These are phyloP conservation scores for Leccinum barrowsii DNA, from an alignment of 768 basidiomycete genomes.

Conservation along the genomic window DNA sequence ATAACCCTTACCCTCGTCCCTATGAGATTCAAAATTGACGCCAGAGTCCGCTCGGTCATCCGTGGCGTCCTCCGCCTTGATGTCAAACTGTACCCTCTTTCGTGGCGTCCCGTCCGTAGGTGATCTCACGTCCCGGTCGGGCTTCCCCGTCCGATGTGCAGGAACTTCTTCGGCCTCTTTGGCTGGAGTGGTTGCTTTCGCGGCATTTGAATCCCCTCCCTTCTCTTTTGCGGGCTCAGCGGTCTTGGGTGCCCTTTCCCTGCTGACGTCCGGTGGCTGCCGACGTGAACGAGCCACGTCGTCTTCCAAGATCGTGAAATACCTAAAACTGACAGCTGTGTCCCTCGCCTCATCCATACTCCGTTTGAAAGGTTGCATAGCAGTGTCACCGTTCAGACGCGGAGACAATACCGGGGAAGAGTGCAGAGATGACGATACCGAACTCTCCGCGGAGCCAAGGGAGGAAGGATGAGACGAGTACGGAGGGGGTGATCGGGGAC, in stretches of 20 bases:
- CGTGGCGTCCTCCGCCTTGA: slow-evolving; percentile 53
- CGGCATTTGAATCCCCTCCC: slow-evolving; percentile 6
- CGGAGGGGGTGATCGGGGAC: slow-evolving; percentile 31
- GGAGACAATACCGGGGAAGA: slow-evolving; percentile 22
- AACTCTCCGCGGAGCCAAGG: slow-evolving; percentile 23
- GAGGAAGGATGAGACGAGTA: slow-evolving; percentile 36
- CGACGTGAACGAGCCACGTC: slow-evolving; percentile 33
- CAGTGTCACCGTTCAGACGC: slow-evolving; percentile 22
- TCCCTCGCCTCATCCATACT: slow-evolving; percentile 47
- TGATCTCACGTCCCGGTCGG: slow-evolving; percentile 21
- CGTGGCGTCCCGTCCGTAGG: slow-evolving; percentile 38
- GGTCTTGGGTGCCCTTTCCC: slow-evolving; percentile 10
- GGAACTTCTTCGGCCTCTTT: slow-evolving; percentile 11
- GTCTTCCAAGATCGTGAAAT: slow-evolving; percentile 42
- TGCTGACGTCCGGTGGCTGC: slow-evolving; percentile 8
- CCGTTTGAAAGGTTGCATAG: slow-evolving; percentile 38
- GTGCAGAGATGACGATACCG: slow-evolving; percentile 16
- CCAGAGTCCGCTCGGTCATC: slow-evolving; percentile 38
- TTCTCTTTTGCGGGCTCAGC: slow-evolving; percentile 9
- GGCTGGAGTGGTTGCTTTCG: slow-evolving; percentile 6
- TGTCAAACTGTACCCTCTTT: slow-evolving; percentile 71
- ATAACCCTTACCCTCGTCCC: slow-evolving; percentile 44
- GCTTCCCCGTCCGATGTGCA: slow-evolving; percentile 15
- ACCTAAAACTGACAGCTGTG: slow-evolving; percentile 45
- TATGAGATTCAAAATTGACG: slow-evolving; percentile 31